Conservation (phyloP, 768 basidiomycete genomes). For the Tylopilus rubrobrunneus region DNA sequence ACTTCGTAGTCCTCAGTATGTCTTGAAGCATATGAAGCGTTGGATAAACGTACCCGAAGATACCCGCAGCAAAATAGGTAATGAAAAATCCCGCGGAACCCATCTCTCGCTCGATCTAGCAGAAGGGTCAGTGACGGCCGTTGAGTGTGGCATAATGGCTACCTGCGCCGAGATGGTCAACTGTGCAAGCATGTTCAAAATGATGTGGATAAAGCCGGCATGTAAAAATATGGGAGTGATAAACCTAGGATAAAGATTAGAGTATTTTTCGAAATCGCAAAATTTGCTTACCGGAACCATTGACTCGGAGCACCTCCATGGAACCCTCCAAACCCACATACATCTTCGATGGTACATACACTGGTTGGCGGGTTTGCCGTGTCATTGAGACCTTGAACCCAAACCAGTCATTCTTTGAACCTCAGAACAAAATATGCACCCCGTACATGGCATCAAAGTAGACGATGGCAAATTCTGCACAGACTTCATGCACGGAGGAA, state of each 20-base stretch:
- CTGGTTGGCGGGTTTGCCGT: conserved; percentile 72
- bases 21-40: not conserved
- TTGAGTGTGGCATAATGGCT: conserved; percentile 2
- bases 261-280: conserved; percentile 45
- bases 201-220: conserved; percentile 90
- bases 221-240: conserved; percentile 89
- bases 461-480: conserved; percentile 54
- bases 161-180: conserved; percentile 76
- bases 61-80: conserved; percentile 86
- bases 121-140: not conserved
- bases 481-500: conserved; percentile 87
- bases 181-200: conserved; percentile 89
- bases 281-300: conserved; percentile 43
- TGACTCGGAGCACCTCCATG: conserved; percentile 45
- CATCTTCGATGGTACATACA: conserved; percentile 70
- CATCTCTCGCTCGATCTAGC: conserved; percentile 86
- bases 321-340: conserved; percentile 88
- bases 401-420: conserved; percentile 3
- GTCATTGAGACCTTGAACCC: conserved; percentile 65
- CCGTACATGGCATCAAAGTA: conserved; percentile 57
- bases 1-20: conserved; percentile 32
- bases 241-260: conserved; percentile 47
- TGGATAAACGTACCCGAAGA: conserved; percentile 66
- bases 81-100: conserved; percentile 82
- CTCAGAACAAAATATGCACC: not conserved